phyloP scores from a whole-genome alignment of 768 basidiomycete species.

The Gloeostereum incarnatum region DNA sequence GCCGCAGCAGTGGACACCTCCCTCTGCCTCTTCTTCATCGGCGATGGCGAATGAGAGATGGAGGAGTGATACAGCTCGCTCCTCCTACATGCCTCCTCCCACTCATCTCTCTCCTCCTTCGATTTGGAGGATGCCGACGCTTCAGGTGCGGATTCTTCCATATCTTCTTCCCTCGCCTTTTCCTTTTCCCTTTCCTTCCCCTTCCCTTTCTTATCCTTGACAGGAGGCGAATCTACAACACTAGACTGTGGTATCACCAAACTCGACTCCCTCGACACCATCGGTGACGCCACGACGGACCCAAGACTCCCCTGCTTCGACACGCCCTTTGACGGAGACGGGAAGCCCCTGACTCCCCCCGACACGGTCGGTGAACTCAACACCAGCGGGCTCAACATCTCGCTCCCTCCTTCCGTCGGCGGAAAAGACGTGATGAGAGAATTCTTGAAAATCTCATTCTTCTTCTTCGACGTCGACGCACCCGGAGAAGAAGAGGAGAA shows the following conservation, averaged over 20 bases:
- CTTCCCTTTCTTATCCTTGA: neutral
- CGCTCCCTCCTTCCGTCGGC: constrained; percentile 14
- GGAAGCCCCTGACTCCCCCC: constrained; percentile 10
- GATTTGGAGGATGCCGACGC: no score
- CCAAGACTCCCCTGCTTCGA: no score
- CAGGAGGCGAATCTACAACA: neutral
- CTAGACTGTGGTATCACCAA: no score
- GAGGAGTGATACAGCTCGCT: no score
- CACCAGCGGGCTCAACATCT: constrained; percentile 33
- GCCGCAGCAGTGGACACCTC: constrained; percentile 5
- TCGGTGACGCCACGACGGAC: no score
- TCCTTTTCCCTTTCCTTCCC: neutral
- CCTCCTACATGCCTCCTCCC: no score
- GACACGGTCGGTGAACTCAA: constrained; percentile 24
- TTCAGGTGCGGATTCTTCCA: no score
- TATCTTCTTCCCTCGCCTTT: neutral
- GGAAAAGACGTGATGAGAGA: constrained; percentile 13
- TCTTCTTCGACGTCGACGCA: neutral
- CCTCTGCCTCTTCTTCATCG: neutral
- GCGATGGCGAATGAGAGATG: no score
- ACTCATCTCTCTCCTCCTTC: no score
- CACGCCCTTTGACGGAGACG: no score
- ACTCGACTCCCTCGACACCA: no score
- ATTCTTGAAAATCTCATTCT: no score
- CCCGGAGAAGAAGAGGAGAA: neutral